Evolutionary conservation across 2,329 filamentous ascomycete species (phyloP).

Genomic region (Grosmannia huntii): DNA sequence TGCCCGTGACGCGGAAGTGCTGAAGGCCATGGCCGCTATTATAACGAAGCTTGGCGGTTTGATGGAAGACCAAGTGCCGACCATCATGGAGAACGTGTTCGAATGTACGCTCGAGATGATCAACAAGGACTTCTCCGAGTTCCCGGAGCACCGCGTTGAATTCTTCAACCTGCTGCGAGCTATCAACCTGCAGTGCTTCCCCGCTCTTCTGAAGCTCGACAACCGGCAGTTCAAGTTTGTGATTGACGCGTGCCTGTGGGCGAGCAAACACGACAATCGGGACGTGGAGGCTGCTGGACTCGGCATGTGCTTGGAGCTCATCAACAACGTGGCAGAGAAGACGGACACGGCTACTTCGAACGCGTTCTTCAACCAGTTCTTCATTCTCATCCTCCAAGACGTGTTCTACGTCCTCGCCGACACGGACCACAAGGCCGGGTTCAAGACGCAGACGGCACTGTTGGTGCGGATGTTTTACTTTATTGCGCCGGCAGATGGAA

Average conservation of each 20-base stretch:
- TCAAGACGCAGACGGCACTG: constrained; percentile 93
- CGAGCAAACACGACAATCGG: constrained; percentile 99
- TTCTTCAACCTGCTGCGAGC: constrained; percentile 95
- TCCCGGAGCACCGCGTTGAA: constrained; percentile 96
- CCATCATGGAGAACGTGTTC: constrained; percentile 97
- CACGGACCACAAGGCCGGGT: constrained; percentile 95
- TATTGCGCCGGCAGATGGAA: constrained; percentile 57
- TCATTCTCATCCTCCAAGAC: constrained; percentile 87
- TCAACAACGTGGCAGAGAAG: constrained; percentile 94
- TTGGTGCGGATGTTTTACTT: constrained; percentile 95
- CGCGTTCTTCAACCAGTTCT: constrained; percentile 97
- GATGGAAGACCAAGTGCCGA: constrained; percentile 97
- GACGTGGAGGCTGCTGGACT: constrained; percentile 93
- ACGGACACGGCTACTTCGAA: constrained; percentile 76
- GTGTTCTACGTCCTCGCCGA: constrained; percentile 98
- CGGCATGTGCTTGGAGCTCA: constrained; percentile 95
- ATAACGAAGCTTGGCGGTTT: constrained; percentile 87
- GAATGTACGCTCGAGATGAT: constrained; percentile 99
- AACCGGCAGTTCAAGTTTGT: constrained; percentile 98
- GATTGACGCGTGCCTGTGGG: constrained; percentile 99
- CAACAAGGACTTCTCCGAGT: constrained; percentile 99
- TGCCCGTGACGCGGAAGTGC: constrained; percentile 87
- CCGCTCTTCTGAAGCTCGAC: constrained; percentile 82
- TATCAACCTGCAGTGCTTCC: constrained; percentile 97
- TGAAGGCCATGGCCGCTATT: constrained; percentile 96